Percentiles rank a stretch among this genome's conserved stretches.
phyloP scores from a whole-genome alignment of 2,329 filamentous ascomycete genomes.

The Stemphylium lycopersici region DNA sequence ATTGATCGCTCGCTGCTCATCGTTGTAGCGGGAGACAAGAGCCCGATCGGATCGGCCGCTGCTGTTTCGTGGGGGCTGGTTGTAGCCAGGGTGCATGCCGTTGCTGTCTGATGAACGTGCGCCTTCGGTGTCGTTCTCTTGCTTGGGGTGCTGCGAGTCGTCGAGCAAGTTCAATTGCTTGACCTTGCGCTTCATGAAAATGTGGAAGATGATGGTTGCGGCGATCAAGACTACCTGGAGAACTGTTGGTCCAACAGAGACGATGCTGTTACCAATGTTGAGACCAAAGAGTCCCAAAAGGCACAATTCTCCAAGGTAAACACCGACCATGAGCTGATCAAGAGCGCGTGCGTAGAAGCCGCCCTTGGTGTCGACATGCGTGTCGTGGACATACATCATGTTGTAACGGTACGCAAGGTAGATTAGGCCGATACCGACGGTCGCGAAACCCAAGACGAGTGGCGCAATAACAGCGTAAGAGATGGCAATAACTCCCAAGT shows the following conservation, averaged over 20 bases:
- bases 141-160: constrained; percentile 32
- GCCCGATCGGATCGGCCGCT: neutral
- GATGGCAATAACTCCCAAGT: constrained; percentile 53
- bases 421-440: constrained; percentile 52
- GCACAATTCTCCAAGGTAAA: constrained; percentile 56
- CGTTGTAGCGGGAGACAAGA: constrained; percentile 6
- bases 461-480: constrained; percentile 58
- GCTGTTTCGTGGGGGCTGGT: neutral
- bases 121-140: constrained; percentile 19
- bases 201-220: constrained; percentile 51
- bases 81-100: neutral
- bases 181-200: constrained; percentile 44
- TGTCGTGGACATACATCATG: constrained; percentile 57
- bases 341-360: constrained; percentile 54
- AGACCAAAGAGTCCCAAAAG: constrained; percentile 56
- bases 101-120: constrained; percentile 27
- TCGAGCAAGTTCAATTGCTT: constrained; percentile 35
- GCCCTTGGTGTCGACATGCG: constrained; percentile 55
- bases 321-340: constrained; percentile 55
- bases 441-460: constrained; percentile 54
- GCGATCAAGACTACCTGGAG: constrained; percentile 51
- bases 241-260: constrained; percentile 49
- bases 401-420: constrained; percentile 58
- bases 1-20: neutral
- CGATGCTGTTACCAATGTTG: constrained; percentile 38